Percentiles rank a stretch among this genome's conserved stretches.
Conservation (phyloP, 495 filamentous ascomycete species). For the Podospora didyma region DNA sequence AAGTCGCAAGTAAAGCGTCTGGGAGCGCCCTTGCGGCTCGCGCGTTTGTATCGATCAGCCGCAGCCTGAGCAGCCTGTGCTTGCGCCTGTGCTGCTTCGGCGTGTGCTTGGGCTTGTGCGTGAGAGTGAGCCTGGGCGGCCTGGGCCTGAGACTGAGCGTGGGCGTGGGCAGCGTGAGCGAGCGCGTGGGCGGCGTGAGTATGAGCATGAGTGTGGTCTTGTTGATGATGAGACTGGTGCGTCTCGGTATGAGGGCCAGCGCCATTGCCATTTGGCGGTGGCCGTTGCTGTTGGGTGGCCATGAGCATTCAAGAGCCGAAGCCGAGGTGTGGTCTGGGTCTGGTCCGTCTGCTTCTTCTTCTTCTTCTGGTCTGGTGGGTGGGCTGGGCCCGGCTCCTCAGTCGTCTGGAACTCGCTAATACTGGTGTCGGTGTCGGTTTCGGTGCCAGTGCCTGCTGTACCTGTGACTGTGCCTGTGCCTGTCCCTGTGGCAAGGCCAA, state of each 20-base stretch:
- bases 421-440: too few species aligned
- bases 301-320: slow-evolving; percentile 1
- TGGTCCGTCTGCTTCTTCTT: too few species aligned
- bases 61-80: not conserved
- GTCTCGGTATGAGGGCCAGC: too few species aligned
- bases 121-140: not conserved
- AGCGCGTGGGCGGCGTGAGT: too few species aligned
- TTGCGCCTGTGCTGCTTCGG: slow-evolving; percentile 1
- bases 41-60: slow-evolving; percentile 39
- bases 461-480: not conserved
- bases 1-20: slow-evolving; percentile 73
- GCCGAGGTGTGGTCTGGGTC: not conserved
- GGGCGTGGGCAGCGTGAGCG: not conserved
- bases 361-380: too few species aligned
- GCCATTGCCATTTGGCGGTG: slow-evolving; percentile 4
- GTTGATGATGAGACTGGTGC: too few species aligned
- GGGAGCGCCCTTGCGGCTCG: slow-evolving; percentile 46
- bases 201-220: too few species aligned
- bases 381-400: too few species aligned
- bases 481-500: not conserved
- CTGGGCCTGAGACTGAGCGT: not conserved
- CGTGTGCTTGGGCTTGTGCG: slow-evolving; percentile 7
- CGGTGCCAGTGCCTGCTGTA: not conserved
- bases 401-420: too few species aligned
- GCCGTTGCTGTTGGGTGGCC: slow-evolving; percentile 12